phyloP scores from a whole-genome alignment of 805 yeast genomes.

The Nakazawaea ernobii region DNA sequence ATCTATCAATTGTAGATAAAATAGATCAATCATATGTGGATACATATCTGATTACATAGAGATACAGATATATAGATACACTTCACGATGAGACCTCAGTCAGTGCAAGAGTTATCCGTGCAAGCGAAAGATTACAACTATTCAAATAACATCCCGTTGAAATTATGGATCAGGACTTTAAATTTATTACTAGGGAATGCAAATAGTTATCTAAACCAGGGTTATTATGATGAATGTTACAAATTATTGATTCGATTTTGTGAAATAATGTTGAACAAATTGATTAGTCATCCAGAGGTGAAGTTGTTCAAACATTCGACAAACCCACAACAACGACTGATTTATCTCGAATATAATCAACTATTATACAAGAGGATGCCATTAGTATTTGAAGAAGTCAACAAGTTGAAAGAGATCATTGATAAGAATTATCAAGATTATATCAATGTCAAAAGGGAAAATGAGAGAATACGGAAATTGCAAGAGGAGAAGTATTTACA shows the following conservation, averaged over 20 bases:
- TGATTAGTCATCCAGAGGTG: constrained; percentile 42
- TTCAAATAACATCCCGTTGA: constrained; percentile 42
- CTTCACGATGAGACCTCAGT: neutral
- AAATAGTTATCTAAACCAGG: constrained; percentile 35
- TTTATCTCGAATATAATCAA: constrained; percentile 20
- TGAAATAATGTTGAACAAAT: constrained; percentile 44
- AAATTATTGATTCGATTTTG: constrained; percentile 52
- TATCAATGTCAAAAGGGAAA: constrained; percentile 16
- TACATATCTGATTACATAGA: no score
- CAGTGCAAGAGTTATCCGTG: constrained; percentile 30
- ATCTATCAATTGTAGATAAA: neutral
- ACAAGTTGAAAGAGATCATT: constrained; percentile 20
- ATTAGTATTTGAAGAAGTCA: constrained; percentile 25
- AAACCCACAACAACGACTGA: constrained; percentile 18
- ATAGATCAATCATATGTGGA: neutral
- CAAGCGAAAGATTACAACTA: constrained; percentile 52
- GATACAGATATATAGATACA: neutral
- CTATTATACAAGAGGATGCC: constrained; percentile 17
- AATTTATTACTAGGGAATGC: constrained; percentile 42
- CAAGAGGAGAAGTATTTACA: constrained; percentile 9
- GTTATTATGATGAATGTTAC: constrained; percentile 44
- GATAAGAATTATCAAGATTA: constrained; percentile 20
- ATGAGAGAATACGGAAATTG: constrained; percentile 4
- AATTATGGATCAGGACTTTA: constrained; percentile 51
- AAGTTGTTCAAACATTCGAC: constrained; percentile 20